Evolutionary conservation across 495 filamentous ascomycete species (phyloP).

Genomic region (Polyplosphaeria fusca): DNA sequence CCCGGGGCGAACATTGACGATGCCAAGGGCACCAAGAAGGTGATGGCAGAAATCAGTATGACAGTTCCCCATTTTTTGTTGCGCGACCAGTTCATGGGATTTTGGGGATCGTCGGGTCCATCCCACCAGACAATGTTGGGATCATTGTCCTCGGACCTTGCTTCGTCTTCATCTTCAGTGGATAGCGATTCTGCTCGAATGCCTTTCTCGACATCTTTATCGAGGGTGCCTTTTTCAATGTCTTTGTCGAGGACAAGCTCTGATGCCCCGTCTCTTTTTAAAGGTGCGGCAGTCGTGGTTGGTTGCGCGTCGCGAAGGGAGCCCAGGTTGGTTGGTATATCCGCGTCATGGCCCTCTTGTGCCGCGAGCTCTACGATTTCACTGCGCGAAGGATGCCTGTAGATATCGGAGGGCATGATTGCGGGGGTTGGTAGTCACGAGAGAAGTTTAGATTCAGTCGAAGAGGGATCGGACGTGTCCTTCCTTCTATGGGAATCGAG

Average conservation of each 20-base stretch:
- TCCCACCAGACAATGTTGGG: constrained; percentile 42
- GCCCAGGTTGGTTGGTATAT: constrained; percentile 27
- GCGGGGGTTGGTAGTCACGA: no score
- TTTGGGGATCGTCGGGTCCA: constrained; percentile 40
- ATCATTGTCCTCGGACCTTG: constrained; percentile 13
- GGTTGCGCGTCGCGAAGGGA: neutral
- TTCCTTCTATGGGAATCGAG: no score
- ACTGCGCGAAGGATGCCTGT: constrained; percentile 24
- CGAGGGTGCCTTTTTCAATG: constrained; percentile 13
- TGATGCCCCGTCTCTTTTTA: neutral
- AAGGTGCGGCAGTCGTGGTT: neutral
- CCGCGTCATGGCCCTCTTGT: constrained; percentile 27
- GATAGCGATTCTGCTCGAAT: constrained; percentile 7
- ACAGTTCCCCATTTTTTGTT: constrained; percentile 31
- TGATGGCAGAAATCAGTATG: constrained; percentile 24
- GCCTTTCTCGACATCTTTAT: constrained; percentile 23
- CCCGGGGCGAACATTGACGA: constrained; percentile 34
- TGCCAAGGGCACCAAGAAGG: constrained; percentile 34
- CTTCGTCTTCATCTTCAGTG: constrained; percentile 8
- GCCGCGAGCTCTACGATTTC: constrained; percentile 26
- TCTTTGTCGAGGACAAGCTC: constrained; percentile 10
- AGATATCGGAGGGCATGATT: no score
- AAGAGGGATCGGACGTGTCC: no score
- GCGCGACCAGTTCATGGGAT: constrained; percentile 48
- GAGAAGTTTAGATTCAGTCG: no score